phyloP scores from a whole-genome alignment of 2,329 filamentous ascomycete genomes.

The Ceratocystis lukuohia region DNA sequence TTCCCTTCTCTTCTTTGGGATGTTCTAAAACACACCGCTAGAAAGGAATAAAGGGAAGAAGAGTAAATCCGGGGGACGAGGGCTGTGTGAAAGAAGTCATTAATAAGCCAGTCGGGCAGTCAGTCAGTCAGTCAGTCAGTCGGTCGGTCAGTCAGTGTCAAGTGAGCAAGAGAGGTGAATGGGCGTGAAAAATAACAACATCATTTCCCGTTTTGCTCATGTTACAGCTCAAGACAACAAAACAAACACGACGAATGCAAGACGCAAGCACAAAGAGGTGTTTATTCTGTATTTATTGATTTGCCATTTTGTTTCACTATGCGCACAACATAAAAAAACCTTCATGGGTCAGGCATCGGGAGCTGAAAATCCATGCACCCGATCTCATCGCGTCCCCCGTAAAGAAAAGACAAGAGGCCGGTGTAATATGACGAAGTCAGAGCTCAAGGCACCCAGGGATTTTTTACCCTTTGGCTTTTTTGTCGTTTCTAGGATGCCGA shows the following conservation, averaged over 20 bases:
- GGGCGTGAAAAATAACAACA: not conserved
- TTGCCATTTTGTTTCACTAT: not conserved
- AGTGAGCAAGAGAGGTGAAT: not conserved
- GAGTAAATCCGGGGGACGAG: not conserved
- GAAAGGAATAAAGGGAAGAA: not conserved
- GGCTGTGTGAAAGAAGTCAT: too few relatives aligned
- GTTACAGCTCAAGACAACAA: conserved; percentile 5
- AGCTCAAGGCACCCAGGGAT: not conserved
- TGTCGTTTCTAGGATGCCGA: too few relatives aligned
- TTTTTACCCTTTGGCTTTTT: not conserved
- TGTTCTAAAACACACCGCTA: conserved; percentile 4
- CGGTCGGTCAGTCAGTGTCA: too few relatives aligned
- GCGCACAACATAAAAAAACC: not conserved
- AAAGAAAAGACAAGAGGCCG: not conserved
- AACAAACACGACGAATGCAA: not conserved
- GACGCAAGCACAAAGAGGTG: not conserved
- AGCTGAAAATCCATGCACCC: conserved; percentile 7
- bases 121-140: too few relatives aligned
- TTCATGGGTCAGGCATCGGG: conserved; percentile 1
- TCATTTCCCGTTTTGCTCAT: not conserved
- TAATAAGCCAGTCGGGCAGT: too few relatives aligned
- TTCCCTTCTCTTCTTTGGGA: conserved; percentile 1
- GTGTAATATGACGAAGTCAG: not conserved
- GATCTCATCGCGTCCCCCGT: conserved; percentile 3
- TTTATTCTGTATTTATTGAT: not conserved